phyloP scores from a whole-genome alignment of 2,329 filamentous ascomycete genomes.

The Colletotrichum sp. region DNA sequence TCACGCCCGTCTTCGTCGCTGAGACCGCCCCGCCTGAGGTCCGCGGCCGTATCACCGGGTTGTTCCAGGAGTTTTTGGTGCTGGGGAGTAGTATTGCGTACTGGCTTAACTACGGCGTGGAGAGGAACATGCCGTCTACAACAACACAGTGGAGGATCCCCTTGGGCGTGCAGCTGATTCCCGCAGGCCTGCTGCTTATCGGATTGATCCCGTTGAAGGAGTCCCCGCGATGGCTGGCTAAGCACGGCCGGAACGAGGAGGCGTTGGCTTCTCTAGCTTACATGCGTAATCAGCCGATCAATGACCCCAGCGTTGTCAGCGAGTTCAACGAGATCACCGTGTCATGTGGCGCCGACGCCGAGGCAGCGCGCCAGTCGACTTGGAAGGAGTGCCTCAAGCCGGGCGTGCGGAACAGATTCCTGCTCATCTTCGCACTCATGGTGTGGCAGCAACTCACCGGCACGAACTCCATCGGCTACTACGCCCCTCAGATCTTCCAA shows the following conservation, averaged over 20 bases:
- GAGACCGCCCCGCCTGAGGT: slow-evolving; percentile 19
- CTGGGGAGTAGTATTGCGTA: neutral
- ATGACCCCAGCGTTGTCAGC: neutral
- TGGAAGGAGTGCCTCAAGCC: neutral
- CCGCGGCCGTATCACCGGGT: neutral
- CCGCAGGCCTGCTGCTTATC: neutral
- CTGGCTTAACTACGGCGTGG: neutral
- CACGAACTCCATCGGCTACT: neutral
- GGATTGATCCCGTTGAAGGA: neutral
- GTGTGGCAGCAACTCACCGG: neutral
- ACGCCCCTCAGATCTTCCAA: neutral
- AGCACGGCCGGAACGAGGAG: neutral
- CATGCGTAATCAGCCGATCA: neutral
- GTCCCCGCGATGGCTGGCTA: neutral
- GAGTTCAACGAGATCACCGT: neutral
- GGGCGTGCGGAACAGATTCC: neutral
- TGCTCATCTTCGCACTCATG: neutral
- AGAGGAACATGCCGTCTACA: neutral
- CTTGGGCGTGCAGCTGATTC: neutral
- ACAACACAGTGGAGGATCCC: neutral
- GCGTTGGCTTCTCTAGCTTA: neutral
- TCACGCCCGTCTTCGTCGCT: neutral
- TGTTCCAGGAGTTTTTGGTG: neutral
- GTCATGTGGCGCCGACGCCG: neutral
- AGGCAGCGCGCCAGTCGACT: neutral